These are phyloP conservation scores for Tausonia pullulans DNA, from an alignment of 1,284 basidiomycete genomes.

Conservation along the genomic window DNA sequence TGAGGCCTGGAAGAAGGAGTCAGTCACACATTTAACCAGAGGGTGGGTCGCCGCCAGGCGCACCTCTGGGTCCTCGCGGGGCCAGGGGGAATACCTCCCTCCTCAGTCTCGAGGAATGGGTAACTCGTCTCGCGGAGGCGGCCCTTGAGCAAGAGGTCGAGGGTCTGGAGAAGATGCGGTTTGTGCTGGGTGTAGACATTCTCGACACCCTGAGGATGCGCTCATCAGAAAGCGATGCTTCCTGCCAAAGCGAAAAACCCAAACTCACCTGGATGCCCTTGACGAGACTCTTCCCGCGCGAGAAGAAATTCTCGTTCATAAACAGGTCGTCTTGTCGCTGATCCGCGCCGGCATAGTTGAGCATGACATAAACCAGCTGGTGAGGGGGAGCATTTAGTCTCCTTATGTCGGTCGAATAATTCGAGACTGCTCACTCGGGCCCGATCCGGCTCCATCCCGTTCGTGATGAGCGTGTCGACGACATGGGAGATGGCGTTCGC, in stretches of 20 bases:
- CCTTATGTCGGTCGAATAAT: neutral
- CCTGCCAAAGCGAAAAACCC: neutral
- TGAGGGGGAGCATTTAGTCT: neutral
- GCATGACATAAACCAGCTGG: slow-evolving; percentile 81
- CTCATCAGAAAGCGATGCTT: slow-evolving; percentile 12
- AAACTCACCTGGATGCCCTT: slow-evolving; percentile 76
- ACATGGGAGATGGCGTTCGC: slow-evolving; percentile 71
- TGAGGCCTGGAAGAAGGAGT: slow-evolving; percentile 54
- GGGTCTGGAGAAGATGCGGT: slow-evolving; percentile 82
- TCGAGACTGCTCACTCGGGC: slow-evolving; percentile 50
- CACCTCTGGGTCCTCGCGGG: slow-evolving; percentile 29
- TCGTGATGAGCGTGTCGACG: slow-evolving; percentile 67
- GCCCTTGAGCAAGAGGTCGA: slow-evolving; percentile 82
- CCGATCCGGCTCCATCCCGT: slow-evolving; percentile 72
- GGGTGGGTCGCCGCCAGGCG: neutral
- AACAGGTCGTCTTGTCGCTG: slow-evolving; percentile 97
- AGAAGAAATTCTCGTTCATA: slow-evolving; percentile 88
- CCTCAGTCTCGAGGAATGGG: slow-evolving; percentile 67
- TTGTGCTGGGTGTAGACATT: slow-evolving; percentile 98
- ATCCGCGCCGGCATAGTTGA: slow-evolving; percentile 90
- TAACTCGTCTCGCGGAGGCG: slow-evolving; percentile 77
- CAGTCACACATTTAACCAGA: neutral
- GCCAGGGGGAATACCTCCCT: slow-evolving; percentile 26
- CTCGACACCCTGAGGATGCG: slow-evolving; percentile 66
- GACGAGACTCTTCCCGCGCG: slow-evolving; percentile 84